phyloP scores from a whole-genome alignment of 805 yeast species.

The Candida silvicultrix region DNA sequence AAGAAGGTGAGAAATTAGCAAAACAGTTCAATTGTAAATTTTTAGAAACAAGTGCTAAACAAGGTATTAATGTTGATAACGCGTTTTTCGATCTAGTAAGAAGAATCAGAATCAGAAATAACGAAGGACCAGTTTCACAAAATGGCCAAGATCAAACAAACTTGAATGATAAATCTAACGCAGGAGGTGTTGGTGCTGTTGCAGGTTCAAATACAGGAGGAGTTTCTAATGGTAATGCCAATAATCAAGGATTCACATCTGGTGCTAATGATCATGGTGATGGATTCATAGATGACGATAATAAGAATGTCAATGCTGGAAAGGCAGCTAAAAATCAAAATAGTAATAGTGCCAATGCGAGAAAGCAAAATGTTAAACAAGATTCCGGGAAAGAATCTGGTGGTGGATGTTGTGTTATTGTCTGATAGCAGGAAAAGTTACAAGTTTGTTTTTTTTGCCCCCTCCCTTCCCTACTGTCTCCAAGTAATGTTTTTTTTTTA shows the following conservation, averaged over 20 bases:
- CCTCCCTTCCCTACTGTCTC: too few relatives aligned
- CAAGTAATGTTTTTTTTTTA: too few relatives aligned
- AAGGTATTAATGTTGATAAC: slow-evolving; percentile 83
- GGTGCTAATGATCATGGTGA: background rate
- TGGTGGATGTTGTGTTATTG: slow-evolving; percentile 32
- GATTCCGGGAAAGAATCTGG: slow-evolving; percentile 12
- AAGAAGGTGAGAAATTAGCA: slow-evolving; percentile 60
- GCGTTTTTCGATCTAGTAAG: slow-evolving; percentile 69
- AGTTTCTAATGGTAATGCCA: background rate
- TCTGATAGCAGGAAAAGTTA: too few relatives aligned
- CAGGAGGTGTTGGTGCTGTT: background rate
- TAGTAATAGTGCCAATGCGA: background rate
- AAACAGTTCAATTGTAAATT: slow-evolving; percentile 64
- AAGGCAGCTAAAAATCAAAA: background rate
- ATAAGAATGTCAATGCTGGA: background rate
- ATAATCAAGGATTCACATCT: background rate
- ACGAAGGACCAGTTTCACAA: slow-evolving; percentile 4
- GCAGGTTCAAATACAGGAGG: background rate
- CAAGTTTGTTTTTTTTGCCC: too few relatives aligned
- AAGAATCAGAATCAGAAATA: slow-evolving; percentile 32
- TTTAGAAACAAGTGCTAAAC: slow-evolving; percentile 91
- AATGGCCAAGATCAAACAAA: background rate
- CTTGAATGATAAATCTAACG: background rate
- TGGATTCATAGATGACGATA: background rate
- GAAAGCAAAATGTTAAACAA: slow-evolving; percentile 1